phyloP scores from a whole-genome alignment of 805 yeast species.

The Hanseniaspora hatyaiensis region DNA sequence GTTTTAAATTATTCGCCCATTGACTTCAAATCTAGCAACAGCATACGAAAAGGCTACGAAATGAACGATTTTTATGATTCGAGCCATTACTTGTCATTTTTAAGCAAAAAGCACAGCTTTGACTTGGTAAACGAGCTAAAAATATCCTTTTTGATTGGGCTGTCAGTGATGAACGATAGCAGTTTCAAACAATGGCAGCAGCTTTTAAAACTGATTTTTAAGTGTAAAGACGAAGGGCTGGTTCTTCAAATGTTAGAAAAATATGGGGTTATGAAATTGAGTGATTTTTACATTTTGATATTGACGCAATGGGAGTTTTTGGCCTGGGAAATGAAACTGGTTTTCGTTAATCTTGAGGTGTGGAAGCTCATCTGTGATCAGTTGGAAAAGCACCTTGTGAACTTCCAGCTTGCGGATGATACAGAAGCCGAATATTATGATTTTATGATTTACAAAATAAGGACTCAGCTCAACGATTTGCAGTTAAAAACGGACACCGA shows the following conservation, averaged over 20 bases:
- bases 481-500: not conserved
- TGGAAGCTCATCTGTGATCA: not conserved
- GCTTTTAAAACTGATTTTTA: slow-evolving; percentile 32
- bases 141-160: slow-evolving; percentile 37
- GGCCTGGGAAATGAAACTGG: slow-evolving; percentile 23
- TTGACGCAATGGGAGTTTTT: slow-evolving; percentile 20
- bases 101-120: too few relatives aligned
- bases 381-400: not conserved
- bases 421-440: not conserved
- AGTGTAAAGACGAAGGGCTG: not conserved
- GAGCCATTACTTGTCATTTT: slow-evolving; percentile 51
- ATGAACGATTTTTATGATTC: slow-evolving; percentile 49
- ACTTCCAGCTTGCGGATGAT: not conserved
- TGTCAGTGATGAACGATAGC: slow-evolving; percentile 51
- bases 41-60: slow-evolving; percentile 29
- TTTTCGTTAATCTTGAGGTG: slow-evolving; percentile 18
- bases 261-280: slow-evolving; percentile 18
- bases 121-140: slow-evolving; percentile 44
- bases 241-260: not conserved
- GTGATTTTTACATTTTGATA: slow-evolving; percentile 18
- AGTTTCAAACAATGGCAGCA: slow-evolving; percentile 55
- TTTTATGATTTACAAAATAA: not conserved
- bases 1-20: slow-evolving; percentile 21
- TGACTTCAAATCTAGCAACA: slow-evolving; percentile 26
- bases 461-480: not conserved